Base-by-base conservation (phyloP, 805 yeast species). In the Hanseniaspora lindneri region DNA sequence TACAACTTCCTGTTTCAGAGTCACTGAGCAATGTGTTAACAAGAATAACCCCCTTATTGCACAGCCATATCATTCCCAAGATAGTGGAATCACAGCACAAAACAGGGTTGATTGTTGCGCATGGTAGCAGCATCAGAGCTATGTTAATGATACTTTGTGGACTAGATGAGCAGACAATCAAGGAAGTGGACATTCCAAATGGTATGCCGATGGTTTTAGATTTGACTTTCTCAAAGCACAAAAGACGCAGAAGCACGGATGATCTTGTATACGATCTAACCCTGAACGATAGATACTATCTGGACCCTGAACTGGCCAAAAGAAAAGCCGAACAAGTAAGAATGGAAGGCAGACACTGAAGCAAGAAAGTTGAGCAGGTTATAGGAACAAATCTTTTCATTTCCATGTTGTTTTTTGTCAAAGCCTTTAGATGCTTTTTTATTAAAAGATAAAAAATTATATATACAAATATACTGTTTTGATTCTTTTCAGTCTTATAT, bases 61-160 rank as follows among this genome's bases (percentile, higher is more conserved):
- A 71, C 61, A 69, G 72, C 48, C 68, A 70, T 41, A 70, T 72
- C n/a, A 69, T 78, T 39, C 57, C 57, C 36, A 51, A 54, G n/a
- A 67, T 74, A 51, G 61, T 66, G 40, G 74, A 72, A 53, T 64
- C 77, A 54, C 60, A 64, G 5, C 74, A 71, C 35, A 75, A 77
- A 58, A 74, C 77, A 29, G 80, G 82, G 16, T 60, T 83, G 50
- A 64, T 83, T 52, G 83, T 83, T 44, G 85, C 84, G 13, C 94
- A 83, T 70, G 94, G 94, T 37, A 79, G 84, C 61, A 76, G 88
- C 4, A 82, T 82, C 52, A 72, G 94, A 60, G 83, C 87, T 8
- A 66, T 83, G 51, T 71, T 82, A 55, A 83, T 83, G 64, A 71
- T 79, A 56, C 61, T 83, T 54, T 82, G 79, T 65, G 67, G 68